Evolutionary conservation across 140 eudicot species (phyloP).

Genomic region (Oenanthe javanica): DNA sequence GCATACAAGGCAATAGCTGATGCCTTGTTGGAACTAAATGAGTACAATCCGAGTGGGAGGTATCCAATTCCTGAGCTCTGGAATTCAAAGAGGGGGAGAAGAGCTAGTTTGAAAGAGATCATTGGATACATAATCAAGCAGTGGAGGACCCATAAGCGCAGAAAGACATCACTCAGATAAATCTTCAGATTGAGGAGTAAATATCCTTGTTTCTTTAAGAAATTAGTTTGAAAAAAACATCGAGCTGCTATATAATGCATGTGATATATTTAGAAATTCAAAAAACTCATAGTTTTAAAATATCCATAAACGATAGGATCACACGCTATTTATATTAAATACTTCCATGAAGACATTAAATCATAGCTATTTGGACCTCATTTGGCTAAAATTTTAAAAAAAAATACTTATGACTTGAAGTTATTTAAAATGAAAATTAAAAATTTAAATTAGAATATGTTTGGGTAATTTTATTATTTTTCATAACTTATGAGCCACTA

Average conservation of each 20-base stretch:
- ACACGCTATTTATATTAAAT: background rate
- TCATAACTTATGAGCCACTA: too few species aligned
- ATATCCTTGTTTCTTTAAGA: background rate
- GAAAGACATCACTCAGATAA: background rate
- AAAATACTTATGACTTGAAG: too few species aligned
- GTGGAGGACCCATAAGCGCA: conserved; percentile 11
- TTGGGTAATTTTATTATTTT: too few species aligned
- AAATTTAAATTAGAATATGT: too few species aligned
- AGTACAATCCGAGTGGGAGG: conserved; percentile 24
- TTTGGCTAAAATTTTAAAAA: too few species aligned
- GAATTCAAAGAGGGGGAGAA: conserved; percentile 13
- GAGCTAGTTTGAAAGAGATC: conserved; percentile 22
- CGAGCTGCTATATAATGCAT: background rate
- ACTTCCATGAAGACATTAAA: background rate
- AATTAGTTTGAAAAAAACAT: background rate
- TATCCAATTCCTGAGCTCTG: conserved; percentile 26
- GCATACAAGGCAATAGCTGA: conserved; percentile 14
- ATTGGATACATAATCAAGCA: conserved; percentile 14
- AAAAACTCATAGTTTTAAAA: background rate
- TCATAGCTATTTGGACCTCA: background rate
- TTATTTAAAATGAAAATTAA: too few species aligned
- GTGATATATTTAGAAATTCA: background rate
- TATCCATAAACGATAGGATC: background rate
- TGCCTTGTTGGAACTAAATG: conserved; percentile 20
- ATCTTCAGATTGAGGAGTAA: background rate